Evolutionary conservation across 805 yeast genomes (phyloP).

Genomic region (Myxozyma vanderwaltii): DNA sequence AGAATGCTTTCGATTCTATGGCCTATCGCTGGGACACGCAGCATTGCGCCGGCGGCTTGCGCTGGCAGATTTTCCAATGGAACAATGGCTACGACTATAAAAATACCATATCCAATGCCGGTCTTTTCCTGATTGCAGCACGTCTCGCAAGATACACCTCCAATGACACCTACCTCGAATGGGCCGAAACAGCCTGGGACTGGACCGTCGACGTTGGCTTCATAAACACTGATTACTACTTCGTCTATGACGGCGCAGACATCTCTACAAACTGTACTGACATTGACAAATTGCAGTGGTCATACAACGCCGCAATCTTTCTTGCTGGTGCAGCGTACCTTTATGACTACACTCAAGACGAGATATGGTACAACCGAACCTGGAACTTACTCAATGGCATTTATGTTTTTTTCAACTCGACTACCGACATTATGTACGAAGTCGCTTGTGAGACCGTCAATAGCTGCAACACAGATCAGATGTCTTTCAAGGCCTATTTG

Average conservation of each 20-base stretch:
- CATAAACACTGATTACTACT: conserved; percentile 41
- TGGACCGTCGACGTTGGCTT: conserved; percentile 62
- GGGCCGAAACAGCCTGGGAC: conserved; percentile 69
- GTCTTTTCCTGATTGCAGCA: conserved; percentile 77
- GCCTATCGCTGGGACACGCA: conserved; percentile 78
- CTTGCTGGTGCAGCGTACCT: conserved; percentile 79
- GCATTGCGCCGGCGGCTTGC: conserved; percentile 80
- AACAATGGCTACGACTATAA: conserved; percentile 92
- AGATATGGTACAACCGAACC: conserved; percentile 67
- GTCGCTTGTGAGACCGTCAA: conserved; percentile 72
- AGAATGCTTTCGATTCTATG: conserved; percentile 91
- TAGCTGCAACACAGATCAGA: conserved; percentile 81
- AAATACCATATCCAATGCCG: conserved; percentile 82
- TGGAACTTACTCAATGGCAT: conserved; percentile 57
- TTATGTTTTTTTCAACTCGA: conserved; percentile 49
- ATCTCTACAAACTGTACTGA: conserved; percentile 61
- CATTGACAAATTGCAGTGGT: conserved; percentile 69
- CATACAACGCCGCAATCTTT: conserved; percentile 83
- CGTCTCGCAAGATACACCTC: conserved; percentile 76
- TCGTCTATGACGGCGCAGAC: conserved; percentile 53
- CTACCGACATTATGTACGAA: conserved; percentile 65
- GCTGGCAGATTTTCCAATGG: conserved; percentile 97
- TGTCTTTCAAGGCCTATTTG: conserved; percentile 84
- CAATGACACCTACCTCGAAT: conserved; percentile 68
- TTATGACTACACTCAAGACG: conserved; percentile 69